phyloP scores from a whole-genome alignment of 2,329 filamentous ascomycete genomes.

The Penicillium psychrosexuale region DNA sequence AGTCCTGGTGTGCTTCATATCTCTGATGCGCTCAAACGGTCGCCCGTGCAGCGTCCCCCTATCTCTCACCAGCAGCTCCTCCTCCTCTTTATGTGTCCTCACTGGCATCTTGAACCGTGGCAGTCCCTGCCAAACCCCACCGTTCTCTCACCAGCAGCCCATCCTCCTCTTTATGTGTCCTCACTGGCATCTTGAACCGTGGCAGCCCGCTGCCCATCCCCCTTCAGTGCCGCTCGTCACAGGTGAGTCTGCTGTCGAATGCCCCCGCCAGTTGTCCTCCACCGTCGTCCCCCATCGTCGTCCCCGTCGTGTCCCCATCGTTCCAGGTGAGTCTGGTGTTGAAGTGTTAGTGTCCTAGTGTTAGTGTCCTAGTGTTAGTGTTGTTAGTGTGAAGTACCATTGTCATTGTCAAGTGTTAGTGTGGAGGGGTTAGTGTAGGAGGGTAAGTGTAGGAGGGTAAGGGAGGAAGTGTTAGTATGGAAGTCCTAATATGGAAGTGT shows the following conservation, averaged over 20 bases:
- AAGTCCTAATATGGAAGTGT: too few relatives aligned
- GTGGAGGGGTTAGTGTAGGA: too few relatives aligned
- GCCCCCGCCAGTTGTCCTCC: background rate
- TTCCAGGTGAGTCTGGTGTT: background rate
- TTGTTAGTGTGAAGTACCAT: too few relatives aligned
- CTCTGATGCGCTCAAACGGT: slow-evolving; percentile 4
- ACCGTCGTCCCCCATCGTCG: background rate
- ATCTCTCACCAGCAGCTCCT: background rate
- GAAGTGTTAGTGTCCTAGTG: background rate
- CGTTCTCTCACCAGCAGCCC: background rate
- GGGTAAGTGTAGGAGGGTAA: too few relatives aligned
- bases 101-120: slow-evolving; percentile 1
- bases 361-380: too few relatives aligned
- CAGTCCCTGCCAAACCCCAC: too few relatives aligned
- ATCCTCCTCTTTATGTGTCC: background rate
- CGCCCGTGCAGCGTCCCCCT: slow-evolving; percentile 3
- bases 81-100: background rate
- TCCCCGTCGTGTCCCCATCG: background rate
- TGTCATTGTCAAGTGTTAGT: too few relatives aligned
- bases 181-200: slow-evolving; percentile 1
- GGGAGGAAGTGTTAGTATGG: too few relatives aligned
- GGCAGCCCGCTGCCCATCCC: background rate
- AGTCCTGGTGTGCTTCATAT: background rate
- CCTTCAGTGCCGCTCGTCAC: background rate
- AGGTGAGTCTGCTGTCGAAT: background rate